phyloP scores from a whole-genome alignment of 1,284 basidiomycete species.

The Xerocomus alliaceus region DNA sequence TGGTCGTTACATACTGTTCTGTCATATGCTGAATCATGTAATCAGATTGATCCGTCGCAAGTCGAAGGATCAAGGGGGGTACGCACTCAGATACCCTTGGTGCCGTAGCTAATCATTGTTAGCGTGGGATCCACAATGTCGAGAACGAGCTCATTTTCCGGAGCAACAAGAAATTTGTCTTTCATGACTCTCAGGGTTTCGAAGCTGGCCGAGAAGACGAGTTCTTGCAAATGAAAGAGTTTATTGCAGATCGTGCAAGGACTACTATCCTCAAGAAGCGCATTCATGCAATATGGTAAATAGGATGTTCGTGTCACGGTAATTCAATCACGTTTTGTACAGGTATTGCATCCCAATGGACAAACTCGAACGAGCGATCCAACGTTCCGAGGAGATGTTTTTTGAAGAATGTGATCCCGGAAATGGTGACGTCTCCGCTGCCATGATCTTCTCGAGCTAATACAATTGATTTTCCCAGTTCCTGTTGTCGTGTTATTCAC shows the following conservation, averaged over 20 bases:
- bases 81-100: neutral
- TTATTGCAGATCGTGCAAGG: neutral
- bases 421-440: neutral
- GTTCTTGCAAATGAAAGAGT: neutral
- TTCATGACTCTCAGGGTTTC: neutral
- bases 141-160: neutral
- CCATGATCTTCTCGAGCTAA: neutral
- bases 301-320: fast-evolving
- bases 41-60: neutral
- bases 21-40: neutral
- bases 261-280: neutral
- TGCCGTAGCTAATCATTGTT: no score
- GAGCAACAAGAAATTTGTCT: neutral
- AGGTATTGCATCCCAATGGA: constrained; percentile 10
- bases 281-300: neutral
- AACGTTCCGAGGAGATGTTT: neutral
- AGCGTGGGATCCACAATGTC: neutral
- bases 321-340: neutral
- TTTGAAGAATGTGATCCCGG: neutral
- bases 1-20: neutral
- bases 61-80: constrained; percentile 2
- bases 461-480: neutral
- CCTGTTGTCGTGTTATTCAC: constrained; percentile 1
- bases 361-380: neutral
- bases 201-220: neutral